Conservation (phyloP, 2,329 filamentous ascomycete species). For the Colletotrichum neosansevieriae region DNA sequence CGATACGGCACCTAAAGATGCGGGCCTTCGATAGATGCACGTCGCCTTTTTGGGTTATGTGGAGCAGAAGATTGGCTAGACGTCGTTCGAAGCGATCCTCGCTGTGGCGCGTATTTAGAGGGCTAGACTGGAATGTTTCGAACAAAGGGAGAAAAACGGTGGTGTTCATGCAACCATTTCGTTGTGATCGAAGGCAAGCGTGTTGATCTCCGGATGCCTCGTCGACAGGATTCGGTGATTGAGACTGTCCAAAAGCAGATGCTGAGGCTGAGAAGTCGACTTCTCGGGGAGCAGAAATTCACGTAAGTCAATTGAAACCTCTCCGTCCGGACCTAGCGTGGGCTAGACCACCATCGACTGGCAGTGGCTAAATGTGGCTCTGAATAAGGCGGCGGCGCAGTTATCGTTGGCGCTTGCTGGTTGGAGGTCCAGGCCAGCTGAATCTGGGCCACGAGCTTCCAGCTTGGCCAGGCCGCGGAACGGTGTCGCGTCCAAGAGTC, state of each 20-base stretch:
- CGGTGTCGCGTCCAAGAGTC: constrained; percentile 15
- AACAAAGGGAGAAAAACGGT: constrained; percentile 1
- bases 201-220: constrained; percentile 5
- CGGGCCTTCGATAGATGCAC: background rate
- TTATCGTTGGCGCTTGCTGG: constrained; percentile 19
- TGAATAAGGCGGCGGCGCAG: constrained; percentile 9
- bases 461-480: constrained; percentile 15
- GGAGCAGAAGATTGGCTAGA: constrained; percentile 17
- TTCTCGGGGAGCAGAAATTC: background rate
- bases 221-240: background rate
- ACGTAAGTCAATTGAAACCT: constrained; percentile 28
- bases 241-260: background rate
- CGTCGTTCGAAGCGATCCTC: constrained; percentile 14
- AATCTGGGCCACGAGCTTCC: constrained; percentile 21
- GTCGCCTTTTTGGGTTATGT: constrained; percentile 37
- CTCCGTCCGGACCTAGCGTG: constrained; percentile 27
- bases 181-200: background rate
- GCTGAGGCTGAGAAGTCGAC: constrained; percentile 9
- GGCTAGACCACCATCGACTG: constrained; percentile 29
- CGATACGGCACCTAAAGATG: background rate
- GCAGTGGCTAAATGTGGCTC: constrained; percentile 23
- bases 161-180: constrained; percentile 16
- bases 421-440: constrained; percentile 9
- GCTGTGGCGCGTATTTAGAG: background rate
- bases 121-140: constrained; percentile 18